Conservation (phyloP, 2,329 filamentous ascomycete species). For the Coccinonectria pachysandricola region DNA sequence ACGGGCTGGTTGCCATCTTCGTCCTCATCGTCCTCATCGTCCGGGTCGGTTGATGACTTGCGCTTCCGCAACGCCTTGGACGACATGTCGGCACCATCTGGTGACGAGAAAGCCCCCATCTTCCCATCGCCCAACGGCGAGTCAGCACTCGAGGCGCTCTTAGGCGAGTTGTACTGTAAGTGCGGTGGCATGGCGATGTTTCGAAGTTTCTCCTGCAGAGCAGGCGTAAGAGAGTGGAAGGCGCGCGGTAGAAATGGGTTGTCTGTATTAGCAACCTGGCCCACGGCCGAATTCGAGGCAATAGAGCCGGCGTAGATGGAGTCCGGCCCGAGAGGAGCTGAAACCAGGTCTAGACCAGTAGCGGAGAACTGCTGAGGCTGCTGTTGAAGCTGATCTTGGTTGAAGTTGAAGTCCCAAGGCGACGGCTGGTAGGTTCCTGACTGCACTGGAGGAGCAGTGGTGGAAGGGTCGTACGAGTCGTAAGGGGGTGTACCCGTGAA, state of each 20-base stretch:
- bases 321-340: conserved; percentile 25
- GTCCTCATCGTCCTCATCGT: conserved; percentile 36
- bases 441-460: conserved; percentile 24
- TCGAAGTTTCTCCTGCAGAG: conserved; percentile 50
- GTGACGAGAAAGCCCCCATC: conserved; percentile 44
- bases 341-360: conserved; percentile 22
- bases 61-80: conserved; percentile 53
- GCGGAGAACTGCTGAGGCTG: conserved; percentile 25
- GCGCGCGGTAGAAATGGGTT: conserved; percentile 20
- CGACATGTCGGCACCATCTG: conserved; percentile 36
- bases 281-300: conserved; percentile 14
- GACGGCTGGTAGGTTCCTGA: conserved; percentile 23
- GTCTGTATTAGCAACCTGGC: conserved; percentile 21
- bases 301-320: conserved; percentile 24
- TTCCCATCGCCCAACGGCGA: conserved; percentile 40
- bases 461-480: conserved; percentile 33
- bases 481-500: conserved; percentile 39
- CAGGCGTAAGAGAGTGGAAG: conserved; percentile 37
- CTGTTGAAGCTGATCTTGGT: conserved; percentile 17
- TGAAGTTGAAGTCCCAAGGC: conserved; percentile 26
- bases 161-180: conserved; percentile 49
- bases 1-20: conserved; percentile 43
- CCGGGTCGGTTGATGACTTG: conserved; percentile 51
- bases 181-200: conserved; percentile 56
- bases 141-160: conserved; percentile 47